These are phyloP conservation scores for Hanseniaspora thailandica DNA, from an alignment of 805 yeast species.

Conservation along the genomic window DNA sequence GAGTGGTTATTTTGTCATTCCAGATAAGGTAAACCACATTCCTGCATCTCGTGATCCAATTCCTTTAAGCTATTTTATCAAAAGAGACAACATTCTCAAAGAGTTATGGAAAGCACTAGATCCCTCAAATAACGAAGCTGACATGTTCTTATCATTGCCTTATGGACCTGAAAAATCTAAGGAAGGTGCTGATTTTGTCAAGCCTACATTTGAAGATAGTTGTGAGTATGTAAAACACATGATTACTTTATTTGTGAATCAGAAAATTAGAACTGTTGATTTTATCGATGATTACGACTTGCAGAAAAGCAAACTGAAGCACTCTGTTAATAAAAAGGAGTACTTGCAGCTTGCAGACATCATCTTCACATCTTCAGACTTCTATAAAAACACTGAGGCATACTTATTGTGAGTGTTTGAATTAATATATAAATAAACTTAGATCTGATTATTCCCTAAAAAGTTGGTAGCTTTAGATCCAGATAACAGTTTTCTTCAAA, in stretches of 20 bases:
- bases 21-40: background rate
- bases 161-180: background rate
- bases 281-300: background rate
- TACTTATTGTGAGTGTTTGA: background rate
- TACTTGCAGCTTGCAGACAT: background rate
- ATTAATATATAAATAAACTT: background rate
- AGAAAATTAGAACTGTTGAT: background rate
- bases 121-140: background rate
- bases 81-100: background rate
- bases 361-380: background rate
- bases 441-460: too few relatives aligned
- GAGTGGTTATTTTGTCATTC: background rate
- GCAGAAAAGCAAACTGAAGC: background rate
- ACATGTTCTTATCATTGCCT: background rate
- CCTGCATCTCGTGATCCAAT: background rate
- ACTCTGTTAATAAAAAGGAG: background rate
- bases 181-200: background rate
- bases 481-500: background rate
- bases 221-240: background rate
- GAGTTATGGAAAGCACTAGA: constrained; percentile 2
- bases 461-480: too few relatives aligned
- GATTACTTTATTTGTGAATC: background rate
- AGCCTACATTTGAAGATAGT: background rate
- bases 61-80: background rate
- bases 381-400: background rate